Evolutionary conservation across 2,329 filamentous ascomycete species (phyloP).

Genomic region (Pleomassaria siparia): DNA sequence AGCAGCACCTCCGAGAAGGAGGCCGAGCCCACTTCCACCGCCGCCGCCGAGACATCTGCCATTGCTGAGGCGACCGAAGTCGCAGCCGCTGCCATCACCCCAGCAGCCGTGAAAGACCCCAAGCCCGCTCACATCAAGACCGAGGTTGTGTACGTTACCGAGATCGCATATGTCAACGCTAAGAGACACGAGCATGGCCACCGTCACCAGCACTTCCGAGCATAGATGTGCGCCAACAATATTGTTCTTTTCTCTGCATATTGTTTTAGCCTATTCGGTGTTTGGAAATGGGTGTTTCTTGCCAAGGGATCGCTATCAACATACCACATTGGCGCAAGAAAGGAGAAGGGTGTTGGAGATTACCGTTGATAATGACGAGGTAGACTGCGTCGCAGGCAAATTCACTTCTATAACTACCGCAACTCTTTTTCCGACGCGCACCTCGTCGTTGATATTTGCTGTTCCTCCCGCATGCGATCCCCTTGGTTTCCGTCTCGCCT

Average conservation of each 20-base stretch:
- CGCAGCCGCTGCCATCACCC: conserved; percentile 25
- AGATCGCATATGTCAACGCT: conserved; percentile 29
- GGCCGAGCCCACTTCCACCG: conserved; percentile 12
- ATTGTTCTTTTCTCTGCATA: conserved; percentile 16
- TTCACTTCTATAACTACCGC: conserved; percentile 29
- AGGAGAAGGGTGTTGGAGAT: conserved; percentile 12
- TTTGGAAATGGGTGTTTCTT: conserved; percentile 19
- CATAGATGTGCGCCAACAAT: conserved; percentile 23
- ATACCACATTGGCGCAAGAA: conserved; percentile 31
- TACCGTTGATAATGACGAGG: conserved; percentile 36
- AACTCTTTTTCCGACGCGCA: conserved; percentile 22
- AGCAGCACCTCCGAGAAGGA: conserved; percentile 10
- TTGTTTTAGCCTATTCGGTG: conserved; percentile 22
- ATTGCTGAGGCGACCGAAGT: conserved; percentile 4
- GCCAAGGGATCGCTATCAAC: conserved; percentile 24
- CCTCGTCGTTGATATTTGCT: conserved; percentile 26
- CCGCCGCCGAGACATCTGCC: conserved; percentile 6
- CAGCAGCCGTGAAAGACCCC: conserved; percentile 11
- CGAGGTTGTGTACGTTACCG: conserved; percentile 36
- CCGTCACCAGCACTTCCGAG: conserved; percentile 36
- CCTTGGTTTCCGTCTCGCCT: neutral
- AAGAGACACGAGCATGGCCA: conserved; percentile 37
- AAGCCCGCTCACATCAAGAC: conserved; percentile 27
- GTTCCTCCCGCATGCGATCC: conserved; percentile 11
- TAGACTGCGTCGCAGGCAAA: conserved; percentile 43